These are phyloP conservation scores for Kodamaea hsintzibuensis DNA, from an alignment of 805 yeast genomes.

Conservation along the genomic window DNA sequence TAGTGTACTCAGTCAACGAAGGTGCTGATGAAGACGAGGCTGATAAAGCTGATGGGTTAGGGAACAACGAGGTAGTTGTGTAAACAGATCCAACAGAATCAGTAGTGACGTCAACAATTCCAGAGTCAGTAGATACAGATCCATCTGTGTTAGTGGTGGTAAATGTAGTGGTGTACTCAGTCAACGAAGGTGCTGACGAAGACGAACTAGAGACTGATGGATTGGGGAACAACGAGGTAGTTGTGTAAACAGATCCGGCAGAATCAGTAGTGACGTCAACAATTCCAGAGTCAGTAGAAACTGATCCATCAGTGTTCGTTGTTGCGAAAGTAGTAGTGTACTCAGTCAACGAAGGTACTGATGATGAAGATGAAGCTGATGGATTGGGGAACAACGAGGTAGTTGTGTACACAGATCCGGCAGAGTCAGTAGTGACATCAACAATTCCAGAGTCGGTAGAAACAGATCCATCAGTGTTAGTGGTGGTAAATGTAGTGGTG, in stretches of 20 bases:
- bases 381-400: conserved; percentile 10
- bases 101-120: conserved; percentile 14
- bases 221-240: too few species aligned
- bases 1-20: conserved; percentile 7
- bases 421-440: conserved; percentile 17
- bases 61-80: conserved; percentile 14
- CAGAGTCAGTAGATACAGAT: conserved; percentile 4
- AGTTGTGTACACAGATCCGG: conserved; percentile 14
- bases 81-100: conserved; percentile 15
- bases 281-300: conserved; percentile 16
- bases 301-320: conserved; percentile 3
- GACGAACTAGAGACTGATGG: too few species aligned
- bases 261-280: conserved; percentile 21
- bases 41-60: conserved; percentile 4
- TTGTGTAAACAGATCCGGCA: conserved; percentile 16
- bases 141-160: conserved; percentile 5
- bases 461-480: conserved; percentile 6
- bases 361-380: conserved; percentile 1
- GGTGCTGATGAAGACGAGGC: conserved; percentile 16
- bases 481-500: conserved; percentile 7
- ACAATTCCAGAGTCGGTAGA: conserved; percentile 3
- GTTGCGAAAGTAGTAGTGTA: conserved; percentile 19
- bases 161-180: conserved; percentile 18
- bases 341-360: conserved; percentile 8
- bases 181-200: conserved; percentile 15